These are phyloP conservation scores for Xylariaceae sp. DNA, from an alignment of 2,329 filamentous ascomycete species.

Conservation along the genomic window DNA sequence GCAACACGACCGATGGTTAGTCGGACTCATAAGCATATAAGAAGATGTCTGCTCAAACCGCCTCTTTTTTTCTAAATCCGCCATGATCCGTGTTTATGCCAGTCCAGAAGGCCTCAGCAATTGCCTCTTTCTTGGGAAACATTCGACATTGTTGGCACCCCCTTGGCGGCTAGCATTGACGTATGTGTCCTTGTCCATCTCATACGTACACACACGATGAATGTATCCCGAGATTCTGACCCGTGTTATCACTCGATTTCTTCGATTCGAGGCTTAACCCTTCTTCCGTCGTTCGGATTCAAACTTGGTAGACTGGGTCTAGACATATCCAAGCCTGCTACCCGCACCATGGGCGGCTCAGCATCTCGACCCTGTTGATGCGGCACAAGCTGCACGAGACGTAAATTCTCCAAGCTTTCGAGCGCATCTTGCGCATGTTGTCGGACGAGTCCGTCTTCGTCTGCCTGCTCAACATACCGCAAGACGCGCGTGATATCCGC, in stretches of 20 bases:
- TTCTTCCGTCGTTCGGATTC: slow-evolving; percentile 11
- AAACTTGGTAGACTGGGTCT: slow-evolving; percentile 23
- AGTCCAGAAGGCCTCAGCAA: too few species aligned
- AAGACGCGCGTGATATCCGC: slow-evolving; percentile 59
- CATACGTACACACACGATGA: not conserved
- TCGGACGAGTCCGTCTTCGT: slow-evolving; percentile 63
- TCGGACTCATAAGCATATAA: not conserved
- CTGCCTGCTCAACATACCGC: slow-evolving; percentile 58
- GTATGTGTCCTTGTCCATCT: not conserved
- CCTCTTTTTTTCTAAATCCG: not conserved
- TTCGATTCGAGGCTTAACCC: slow-evolving; percentile 29
- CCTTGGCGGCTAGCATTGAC: not conserved
- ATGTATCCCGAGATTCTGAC: not conserved
- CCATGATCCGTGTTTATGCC: not conserved
- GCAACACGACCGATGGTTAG: not conserved
- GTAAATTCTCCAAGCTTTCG: slow-evolving; percentile 61
- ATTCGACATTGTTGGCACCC: too few species aligned
- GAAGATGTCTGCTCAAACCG: not conserved
- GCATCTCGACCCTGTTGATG: slow-evolving; percentile 24
- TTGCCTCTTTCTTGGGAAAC: too few species aligned
- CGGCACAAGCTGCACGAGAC: slow-evolving; percentile 47
- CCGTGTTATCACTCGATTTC: slow-evolving; percentile 29
- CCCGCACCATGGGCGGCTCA: slow-evolving; percentile 26
- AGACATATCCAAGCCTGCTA: slow-evolving; percentile 37
- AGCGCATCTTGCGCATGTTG: slow-evolving; percentile 62